Evolutionary conservation across 192 early-diverging fungal genomes (phyloP).

Genomic region (Backusella tarrabulga): DNA sequence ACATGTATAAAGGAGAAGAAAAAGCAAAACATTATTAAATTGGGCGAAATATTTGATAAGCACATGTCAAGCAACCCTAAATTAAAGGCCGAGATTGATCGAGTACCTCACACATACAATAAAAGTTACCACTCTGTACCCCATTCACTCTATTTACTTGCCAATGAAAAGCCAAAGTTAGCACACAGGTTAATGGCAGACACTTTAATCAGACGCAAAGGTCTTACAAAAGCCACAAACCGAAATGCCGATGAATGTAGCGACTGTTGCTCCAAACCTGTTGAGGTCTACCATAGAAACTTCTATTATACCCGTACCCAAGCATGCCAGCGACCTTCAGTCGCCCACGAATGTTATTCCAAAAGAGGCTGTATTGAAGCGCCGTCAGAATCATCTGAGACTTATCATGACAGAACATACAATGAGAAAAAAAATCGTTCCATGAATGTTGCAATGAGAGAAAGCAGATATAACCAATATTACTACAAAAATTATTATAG

Average conservation of each 20-base stretch:
- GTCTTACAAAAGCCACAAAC: neutral
- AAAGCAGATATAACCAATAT: neutral
- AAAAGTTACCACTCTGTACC: neutral
- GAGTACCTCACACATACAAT: neutral
- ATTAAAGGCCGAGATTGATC: neutral
- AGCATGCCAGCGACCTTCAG: neutral
- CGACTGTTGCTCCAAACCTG: neutral
- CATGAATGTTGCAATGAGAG: neutral
- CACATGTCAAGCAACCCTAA: neutral
- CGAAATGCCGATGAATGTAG: neutral
- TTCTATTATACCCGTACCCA: neutral
- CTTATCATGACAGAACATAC: neutral
- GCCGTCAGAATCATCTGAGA: neutral
- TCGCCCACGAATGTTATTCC: neutral
- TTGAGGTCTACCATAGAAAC: neutral
- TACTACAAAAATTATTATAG: slow-evolving; percentile 5
- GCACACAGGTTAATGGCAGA: neutral
- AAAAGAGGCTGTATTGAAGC: neutral
- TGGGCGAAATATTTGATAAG: neutral
- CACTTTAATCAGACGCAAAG: neutral
- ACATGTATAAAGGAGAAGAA: neutral
- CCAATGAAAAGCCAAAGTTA: neutral
- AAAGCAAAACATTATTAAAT: neutral
- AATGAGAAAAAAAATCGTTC: neutral
- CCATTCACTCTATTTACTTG: neutral